phyloP scores from a whole-genome alignment of 805 yeast genomes.

The Cyberlindnera maclurae region DNA sequence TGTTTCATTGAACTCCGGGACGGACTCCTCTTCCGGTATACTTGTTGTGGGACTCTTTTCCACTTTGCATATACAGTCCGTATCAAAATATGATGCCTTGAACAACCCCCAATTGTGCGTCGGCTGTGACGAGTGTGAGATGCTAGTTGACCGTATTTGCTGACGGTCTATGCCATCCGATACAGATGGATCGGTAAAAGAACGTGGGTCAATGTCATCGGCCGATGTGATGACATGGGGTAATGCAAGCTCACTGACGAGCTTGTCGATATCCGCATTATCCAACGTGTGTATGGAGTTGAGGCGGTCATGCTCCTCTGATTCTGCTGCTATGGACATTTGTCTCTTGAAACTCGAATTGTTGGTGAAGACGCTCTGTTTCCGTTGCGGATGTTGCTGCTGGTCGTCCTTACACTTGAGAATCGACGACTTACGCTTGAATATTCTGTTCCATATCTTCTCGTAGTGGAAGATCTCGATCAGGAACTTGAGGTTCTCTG shows the following conservation, averaged over 20 bases:
- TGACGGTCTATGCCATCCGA: not conserved
- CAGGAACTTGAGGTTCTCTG: slow-evolving; percentile 38
- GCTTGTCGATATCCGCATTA: slow-evolving; percentile 8
- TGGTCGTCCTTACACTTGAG: slow-evolving; percentile 25
- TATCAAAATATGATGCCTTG: slow-evolving; percentile 11
- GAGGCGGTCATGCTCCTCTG: slow-evolving; percentile 2
- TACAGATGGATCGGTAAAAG: slow-evolving; percentile 9
- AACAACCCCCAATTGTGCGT: slow-evolving; percentile 7
- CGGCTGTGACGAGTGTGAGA: not conserved
- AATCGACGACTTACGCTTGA: slow-evolving; percentile 26
- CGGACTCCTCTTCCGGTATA: slow-evolving; percentile 1
- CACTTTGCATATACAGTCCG: slow-evolving; percentile 13
- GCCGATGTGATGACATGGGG: slow-evolving; percentile 14
- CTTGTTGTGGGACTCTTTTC: not conserved
- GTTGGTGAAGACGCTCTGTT: slow-evolving; percentile 15
- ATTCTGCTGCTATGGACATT: slow-evolving; percentile 17
- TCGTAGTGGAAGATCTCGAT: slow-evolving; percentile 41
- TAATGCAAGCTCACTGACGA: slow-evolving; percentile 9
- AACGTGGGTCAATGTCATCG: slow-evolving; percentile 17
- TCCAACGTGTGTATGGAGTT: slow-evolving; percentile 10
- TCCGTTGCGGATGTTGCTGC: slow-evolving; percentile 9
- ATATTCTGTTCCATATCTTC: slow-evolving; percentile 31
- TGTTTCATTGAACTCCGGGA: slow-evolving; percentile 14
- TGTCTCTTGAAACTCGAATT: slow-evolving; percentile 13
- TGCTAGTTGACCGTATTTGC: not conserved